Percentiles rank a stretch among this genome's conserved stretches.
Conservation (phyloP, 441 rosid genomes). For the Cnidoscolus chayamansa region DNA sequence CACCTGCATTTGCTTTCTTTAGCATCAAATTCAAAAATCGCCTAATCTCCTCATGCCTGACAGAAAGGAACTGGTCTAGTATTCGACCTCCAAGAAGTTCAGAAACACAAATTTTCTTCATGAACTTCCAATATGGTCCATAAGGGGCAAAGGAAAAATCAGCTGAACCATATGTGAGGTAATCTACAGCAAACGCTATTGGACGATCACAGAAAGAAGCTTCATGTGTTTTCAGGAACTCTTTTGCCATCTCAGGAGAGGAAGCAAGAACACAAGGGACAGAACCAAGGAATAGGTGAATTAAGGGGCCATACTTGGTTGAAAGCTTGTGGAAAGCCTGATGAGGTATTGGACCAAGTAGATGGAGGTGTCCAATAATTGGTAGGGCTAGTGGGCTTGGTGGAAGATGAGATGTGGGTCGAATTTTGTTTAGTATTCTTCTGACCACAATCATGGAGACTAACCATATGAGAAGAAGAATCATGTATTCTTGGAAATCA, state of each 20-base stretch:
- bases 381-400: conserved; percentile 57
- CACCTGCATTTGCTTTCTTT: conserved; percentile 28
- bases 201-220: conserved; percentile 38
- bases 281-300: conserved; percentile 50
- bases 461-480: conserved; percentile 33
- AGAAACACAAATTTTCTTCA: conserved; percentile 47
- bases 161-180: conserved; percentile 44
- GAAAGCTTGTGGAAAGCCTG: conserved; percentile 58
- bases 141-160: conserved; percentile 46
- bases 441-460: conserved; percentile 30
- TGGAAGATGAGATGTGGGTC: conserved; percentile 29
- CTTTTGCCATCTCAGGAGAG: conserved; percentile 48
- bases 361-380: conserved; percentile 61
- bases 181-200: conserved; percentile 29
- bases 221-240: conserved; percentile 53
- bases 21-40: conserved; percentile 24
- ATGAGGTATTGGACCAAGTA: conserved; percentile 52
- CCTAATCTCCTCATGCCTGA: conserved; percentile 34
- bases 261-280: conserved; percentile 50
- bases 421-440: conserved; percentile 26
- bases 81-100: conserved; percentile 41
- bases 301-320: conserved; percentile 42
- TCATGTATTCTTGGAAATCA: conserved; percentile 27
- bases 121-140: conserved; percentile 59
- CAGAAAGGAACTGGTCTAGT: conserved; percentile 32